Evolutionary conservation across 257 asterid species (phyloP), one percentile per base, ranked within the genome.

Genomic region (Solanum paucissectum): DNA sequence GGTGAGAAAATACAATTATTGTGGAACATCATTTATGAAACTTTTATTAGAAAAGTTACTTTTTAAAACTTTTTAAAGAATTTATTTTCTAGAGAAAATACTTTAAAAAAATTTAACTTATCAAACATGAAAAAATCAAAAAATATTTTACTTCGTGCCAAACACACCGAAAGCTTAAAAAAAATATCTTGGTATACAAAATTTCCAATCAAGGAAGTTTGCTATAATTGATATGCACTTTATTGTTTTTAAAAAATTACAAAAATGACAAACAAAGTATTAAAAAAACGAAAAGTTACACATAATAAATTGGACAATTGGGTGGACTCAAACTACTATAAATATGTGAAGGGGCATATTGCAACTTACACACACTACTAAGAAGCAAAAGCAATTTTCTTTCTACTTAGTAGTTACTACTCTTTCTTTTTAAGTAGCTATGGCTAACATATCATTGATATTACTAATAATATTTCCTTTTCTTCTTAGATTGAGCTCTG

Each of bases 251-350:
- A 55, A 55, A 18, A 18, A 55, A 2, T 6, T 55, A 55, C 64
- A 55, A 55, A 55, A 55, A 55, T 55, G 64, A 55, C 64, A 55
- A 55, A 55, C 64, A 55, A 55, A 55, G n/a, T 55, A 55, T 55
- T 18, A 55, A 55, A 6, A 55, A 18, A 55, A n/a, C 64, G 10
- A 55, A 55, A 55, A 16, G 29, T 36, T 73, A 36, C 9, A 73
- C 82, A 7, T 34, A 9, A 36, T 21, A 58, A 20, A 72, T 33
- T 33, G 25, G 23, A 71, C 13, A 33, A 72, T 72, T 72, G 27
- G 81, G 49, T 36, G 82, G 29, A 10, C 33, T 83, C 37, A 37
- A 42, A 64, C 88, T 72, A 36, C 92, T 91, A 93, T 93, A 93
- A 90, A 92, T 92, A 91, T 84, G 83, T 66, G 89, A 69, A 84